phyloP scores from a whole-genome alignment of 2,329 filamentous ascomycete genomes.

The Colletotrichum cereale region DNA sequence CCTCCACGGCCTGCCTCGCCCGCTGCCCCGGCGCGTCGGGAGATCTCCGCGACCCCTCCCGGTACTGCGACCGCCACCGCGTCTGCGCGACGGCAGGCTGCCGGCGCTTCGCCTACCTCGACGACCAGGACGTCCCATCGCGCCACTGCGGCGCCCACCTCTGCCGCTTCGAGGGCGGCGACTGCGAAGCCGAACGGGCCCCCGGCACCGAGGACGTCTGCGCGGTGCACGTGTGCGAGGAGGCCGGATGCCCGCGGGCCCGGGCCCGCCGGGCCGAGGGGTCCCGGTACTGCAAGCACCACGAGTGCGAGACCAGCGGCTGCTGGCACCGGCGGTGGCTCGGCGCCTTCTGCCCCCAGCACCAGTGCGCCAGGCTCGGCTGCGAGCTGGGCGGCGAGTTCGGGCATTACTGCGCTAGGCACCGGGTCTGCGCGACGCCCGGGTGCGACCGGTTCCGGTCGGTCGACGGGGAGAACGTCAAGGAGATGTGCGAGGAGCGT shows the following conservation, averaged over 20 bases:
- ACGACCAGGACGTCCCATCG: slow-evolving; percentile 44
- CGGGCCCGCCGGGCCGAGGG: slow-evolving; percentile 17
- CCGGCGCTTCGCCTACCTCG: slow-evolving; percentile 44
- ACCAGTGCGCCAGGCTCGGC: slow-evolving; percentile 46
- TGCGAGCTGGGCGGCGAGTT: slow-evolving; percentile 44
- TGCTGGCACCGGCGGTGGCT: slow-evolving; percentile 44
- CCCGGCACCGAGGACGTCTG: slow-evolving; percentile 41
- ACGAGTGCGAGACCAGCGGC: slow-evolving; percentile 44
- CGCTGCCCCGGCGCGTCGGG: slow-evolving; percentile 41
- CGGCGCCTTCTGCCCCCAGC: slow-evolving; percentile 44
- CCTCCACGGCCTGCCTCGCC: slow-evolving; percentile 43
- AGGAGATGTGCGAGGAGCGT: slow-evolving; percentile 44
- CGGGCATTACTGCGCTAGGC: slow-evolving; percentile 43
- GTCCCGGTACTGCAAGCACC: slow-evolving; percentile 42
- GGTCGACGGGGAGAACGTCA: slow-evolving; percentile 36
- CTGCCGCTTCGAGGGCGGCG: slow-evolving; percentile 44
- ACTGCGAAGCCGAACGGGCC: slow-evolving; percentile 44
- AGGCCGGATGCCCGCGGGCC: slow-evolving; percentile 44
- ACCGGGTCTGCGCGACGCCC: slow-evolving; percentile 37
- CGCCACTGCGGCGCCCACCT: slow-evolving; percentile 48
- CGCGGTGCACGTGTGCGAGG: slow-evolving; percentile 41
- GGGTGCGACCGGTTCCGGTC: slow-evolving; percentile 33
- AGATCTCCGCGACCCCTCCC: slow-evolving; percentile 38
- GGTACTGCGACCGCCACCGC: slow-evolving; percentile 49
- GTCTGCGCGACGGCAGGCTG: slow-evolving; percentile 44